Conservation (phyloP, 1,284 basidiomycete genomes). For the Phellopilus nigrolimitatus region DNA sequence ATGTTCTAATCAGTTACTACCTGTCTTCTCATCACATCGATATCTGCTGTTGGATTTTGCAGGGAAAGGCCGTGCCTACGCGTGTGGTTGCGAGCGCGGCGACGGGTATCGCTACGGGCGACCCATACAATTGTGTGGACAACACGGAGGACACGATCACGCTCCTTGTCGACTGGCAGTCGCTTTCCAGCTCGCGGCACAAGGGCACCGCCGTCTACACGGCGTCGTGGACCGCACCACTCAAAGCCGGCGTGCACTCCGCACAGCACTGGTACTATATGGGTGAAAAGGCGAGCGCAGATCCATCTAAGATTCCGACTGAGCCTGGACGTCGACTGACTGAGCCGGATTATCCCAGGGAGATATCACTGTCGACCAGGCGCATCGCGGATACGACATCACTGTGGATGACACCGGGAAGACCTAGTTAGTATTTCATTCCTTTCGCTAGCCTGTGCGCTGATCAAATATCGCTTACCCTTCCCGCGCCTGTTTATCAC, state of each 20-base stretch:
- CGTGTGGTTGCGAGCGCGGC: constrained; percentile 86
- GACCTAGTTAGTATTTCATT: constrained; percentile 40
- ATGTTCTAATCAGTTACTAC: constrained; percentile 62
- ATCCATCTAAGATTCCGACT: constrained; percentile 6
- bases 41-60: constrained; percentile 89
- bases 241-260: constrained; percentile 76
- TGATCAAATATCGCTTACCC: constrained; percentile 2
- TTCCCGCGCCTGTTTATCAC: constrained; percentile 4
- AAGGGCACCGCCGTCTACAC: constrained; percentile 85
- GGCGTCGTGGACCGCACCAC: constrained; percentile 82
- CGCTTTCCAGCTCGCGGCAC: constrained; percentile 62
- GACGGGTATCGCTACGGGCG: constrained; percentile 82
- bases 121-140: constrained; percentile 79
- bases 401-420: constrained; percentile 82
- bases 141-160: constrained; percentile 94
- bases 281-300: constrained; percentile 67
- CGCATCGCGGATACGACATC: constrained; percentile 87
- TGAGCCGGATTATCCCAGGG: constrained; percentile 44
- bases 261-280: constrained; percentile 95
- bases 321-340: constrained; percentile 9
- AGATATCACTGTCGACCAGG: constrained; percentile 89
- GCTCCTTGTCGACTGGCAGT: constrained; percentile 89
- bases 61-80: constrained; percentile 72
- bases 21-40: constrained; percentile 92
- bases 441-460: neutral